Evolutionary conservation across 23 red algal species (phyloP).

Genomic region (Gracilaria vermiculophylla): DNA sequence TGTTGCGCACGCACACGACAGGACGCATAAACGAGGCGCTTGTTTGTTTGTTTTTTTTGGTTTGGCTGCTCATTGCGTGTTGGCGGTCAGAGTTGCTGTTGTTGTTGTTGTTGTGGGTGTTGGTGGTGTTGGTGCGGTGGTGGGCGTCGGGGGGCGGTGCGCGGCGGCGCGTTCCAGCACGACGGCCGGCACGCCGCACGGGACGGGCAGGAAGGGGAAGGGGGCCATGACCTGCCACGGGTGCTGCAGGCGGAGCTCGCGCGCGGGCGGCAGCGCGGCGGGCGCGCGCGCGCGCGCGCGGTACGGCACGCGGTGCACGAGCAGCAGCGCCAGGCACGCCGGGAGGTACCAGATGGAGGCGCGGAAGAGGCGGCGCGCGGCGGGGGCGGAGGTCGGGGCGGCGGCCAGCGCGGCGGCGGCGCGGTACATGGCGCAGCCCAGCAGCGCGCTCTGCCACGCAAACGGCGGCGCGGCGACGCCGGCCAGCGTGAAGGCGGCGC

Average conservation of each 20-base stretch:
- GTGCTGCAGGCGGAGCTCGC: slow-evolving; percentile 16
- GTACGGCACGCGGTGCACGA: slow-evolving; percentile 33
- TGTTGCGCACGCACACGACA: no score
- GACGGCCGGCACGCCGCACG: slow-evolving; percentile 27
- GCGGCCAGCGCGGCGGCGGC: slow-evolving; percentile 33
- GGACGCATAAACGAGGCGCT: no score
- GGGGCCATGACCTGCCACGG: slow-evolving; percentile 70
- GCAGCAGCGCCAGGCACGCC: slow-evolving; percentile 27
- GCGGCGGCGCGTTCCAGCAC: slow-evolving; percentile 34
- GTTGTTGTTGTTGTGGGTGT: no score
- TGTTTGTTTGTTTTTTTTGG: no score
- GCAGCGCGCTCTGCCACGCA: slow-evolving; percentile 38
- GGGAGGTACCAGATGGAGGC: slow-evolving; percentile 64
- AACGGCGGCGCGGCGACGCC: slow-evolving; percentile 68
- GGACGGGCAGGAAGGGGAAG: slow-evolving; percentile 69
- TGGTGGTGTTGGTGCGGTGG: no score
- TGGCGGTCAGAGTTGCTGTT: no score
- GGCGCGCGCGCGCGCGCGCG: background rate
- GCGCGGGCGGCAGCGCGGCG: background rate
- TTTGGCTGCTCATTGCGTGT: no score
- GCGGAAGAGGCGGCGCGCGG: slow-evolving; percentile 57
- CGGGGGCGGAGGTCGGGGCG: slow-evolving; percentile 41
- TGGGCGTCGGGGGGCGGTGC: no score
- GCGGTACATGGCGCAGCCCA: slow-evolving; percentile 67
- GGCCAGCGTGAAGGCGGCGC: slow-evolving; percentile 19